Evolutionary conservation across 2,329 filamentous ascomycete species (phyloP), one percentile per base, ranked within the genome.

Genomic region (Atkinsonella texensis): DNA sequence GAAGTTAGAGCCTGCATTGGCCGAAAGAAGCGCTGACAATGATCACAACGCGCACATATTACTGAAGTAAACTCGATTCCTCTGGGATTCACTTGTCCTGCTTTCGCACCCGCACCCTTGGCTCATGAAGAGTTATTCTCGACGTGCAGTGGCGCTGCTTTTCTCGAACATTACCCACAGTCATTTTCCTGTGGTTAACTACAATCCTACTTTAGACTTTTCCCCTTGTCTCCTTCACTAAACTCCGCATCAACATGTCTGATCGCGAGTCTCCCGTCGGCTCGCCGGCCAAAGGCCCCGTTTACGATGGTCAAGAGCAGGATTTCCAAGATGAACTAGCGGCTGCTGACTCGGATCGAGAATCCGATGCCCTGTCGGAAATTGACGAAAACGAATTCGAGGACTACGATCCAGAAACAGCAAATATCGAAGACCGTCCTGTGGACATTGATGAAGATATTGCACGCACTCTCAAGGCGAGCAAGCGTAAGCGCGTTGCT

Each of bases 321-420:
- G 68, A 71, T 52, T 64, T 59, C 44, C 66, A 69, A n/a, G 69
- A 73, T 35, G 71, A 72, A 46, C 56, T 62, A 3, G 70, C 62
- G 12, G 69, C 66, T 5, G 70, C 67, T 6, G 70, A 68, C 50
- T 76, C 73, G 2, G 80, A 83, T 56, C 71, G 71, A 49, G 77
- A 81, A 12, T 80, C 76, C 0, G 79, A 81, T 56, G 66, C 76
- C 40, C 74, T 85, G 1, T 85, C 81, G 20, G 83, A 86, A 62
- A 79, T 85, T 55, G 83, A 85, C 59, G 83, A 84, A 60, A 76
- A 83, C 51, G 79, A 85, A 59, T 83, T 87, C 55, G 80, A 80
- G 56, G 81, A 86, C 55, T 85, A 85, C 66, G 81, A 86, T 56
- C 78, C 80, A 10, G 74, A 78, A 43, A 80, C 76, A 6, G 79